Conservation (phyloP, 371 early-diverging fungal genomes). For the Actinomucor elegans region DNA sequence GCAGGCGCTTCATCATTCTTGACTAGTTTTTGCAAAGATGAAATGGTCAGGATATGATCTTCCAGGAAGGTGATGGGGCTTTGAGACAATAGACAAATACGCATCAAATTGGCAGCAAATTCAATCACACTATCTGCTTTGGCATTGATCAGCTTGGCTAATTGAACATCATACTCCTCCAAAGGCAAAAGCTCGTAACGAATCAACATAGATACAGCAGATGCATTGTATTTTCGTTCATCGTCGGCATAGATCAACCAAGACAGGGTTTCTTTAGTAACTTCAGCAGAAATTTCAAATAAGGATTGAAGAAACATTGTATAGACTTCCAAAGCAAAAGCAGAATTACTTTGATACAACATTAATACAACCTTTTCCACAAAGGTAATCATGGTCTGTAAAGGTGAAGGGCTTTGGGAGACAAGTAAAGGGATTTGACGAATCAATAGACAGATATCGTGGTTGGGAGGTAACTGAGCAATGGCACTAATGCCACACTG, state of each 20-base stretch:
- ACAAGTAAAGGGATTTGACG: constrained; percentile 72
- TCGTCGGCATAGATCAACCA: constrained; percentile 95
- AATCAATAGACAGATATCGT: constrained; percentile 73
- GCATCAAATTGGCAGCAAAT: constrained; percentile 74
- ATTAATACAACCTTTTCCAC: constrained; percentile 83
- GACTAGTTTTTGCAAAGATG: constrained; percentile 60
- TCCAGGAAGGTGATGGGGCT: constrained; percentile 53
- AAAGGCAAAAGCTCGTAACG: constrained; percentile 73
- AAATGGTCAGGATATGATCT: constrained; percentile 75
- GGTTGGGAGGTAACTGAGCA: constrained; percentile 72
- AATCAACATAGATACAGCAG: constrained; percentile 75
- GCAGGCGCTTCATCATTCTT: constrained; percentile 64
- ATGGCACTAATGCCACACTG: constrained; percentile 53
- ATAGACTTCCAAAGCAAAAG: constrained; percentile 78
- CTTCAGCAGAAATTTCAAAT: constrained; percentile 74
- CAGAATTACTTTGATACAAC: constrained; percentile 74
- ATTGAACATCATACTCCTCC: constrained; percentile 83
- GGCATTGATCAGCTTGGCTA: constrained; percentile 79
- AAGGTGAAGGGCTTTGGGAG: constrained; percentile 61
- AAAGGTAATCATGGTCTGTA: constrained; percentile 73
- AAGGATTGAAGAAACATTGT: constrained; percentile 77
- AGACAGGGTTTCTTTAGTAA: constrained; percentile 78
- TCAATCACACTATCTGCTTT: constrained; percentile 69
- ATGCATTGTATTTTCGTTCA: constrained; percentile 87
- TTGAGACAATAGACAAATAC: constrained; percentile 66